Percentiles rank a stretch among this genome's conserved stretches.
Conservation (phyloP, 2,329 filamentous ascomycete genomes). For the Colletotrichum camelliae region DNA sequence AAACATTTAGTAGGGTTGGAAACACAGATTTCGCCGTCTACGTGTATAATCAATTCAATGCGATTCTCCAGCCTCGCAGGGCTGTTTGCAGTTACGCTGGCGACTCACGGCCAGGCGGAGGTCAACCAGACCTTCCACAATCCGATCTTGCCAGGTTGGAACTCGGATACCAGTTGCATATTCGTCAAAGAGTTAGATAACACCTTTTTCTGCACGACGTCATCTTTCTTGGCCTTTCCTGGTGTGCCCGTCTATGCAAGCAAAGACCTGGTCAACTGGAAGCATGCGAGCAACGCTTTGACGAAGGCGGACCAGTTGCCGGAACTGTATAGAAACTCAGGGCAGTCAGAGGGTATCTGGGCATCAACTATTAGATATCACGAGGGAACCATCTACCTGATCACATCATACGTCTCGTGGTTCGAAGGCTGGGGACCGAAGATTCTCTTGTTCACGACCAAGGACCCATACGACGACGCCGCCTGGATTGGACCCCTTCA, state of each 20-base stretch:
- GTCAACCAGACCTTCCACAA: slow-evolving; percentile 32
- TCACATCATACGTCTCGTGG: slow-evolving; percentile 12
- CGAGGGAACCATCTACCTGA: slow-evolving; percentile 48
- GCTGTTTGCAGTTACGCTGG: not conserved
- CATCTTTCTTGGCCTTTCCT: slow-evolving; percentile 57
- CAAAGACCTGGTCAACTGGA: slow-evolving; percentile 55
- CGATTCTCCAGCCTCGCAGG: not conserved
- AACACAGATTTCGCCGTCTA: fast-evolving
- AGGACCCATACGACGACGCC: slow-evolving; percentile 41
- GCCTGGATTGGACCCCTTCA: slow-evolving; percentile 43
- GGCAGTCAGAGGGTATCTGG: slow-evolving; percentile 43
- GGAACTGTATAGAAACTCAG: slow-evolving; percentile 6
- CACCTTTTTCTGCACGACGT: slow-evolving; percentile 57
- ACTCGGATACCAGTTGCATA: slow-evolving; percentile 52
- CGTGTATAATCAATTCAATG: not conserved
- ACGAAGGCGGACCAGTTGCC: slow-evolving; percentile 47
- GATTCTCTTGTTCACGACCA: slow-evolving; percentile 44
- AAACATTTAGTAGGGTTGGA: fast-evolving
- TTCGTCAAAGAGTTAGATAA: slow-evolving; percentile 41
- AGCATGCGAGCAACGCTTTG: slow-evolving; percentile 44
- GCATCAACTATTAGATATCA: slow-evolving; percentile 51
- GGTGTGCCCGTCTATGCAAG: slow-evolving; percentile 59
- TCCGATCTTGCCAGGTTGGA: slow-evolving; percentile 54
- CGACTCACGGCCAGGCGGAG: not conserved
- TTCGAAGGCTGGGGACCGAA: slow-evolving; percentile 30